Conservation (phyloP, 169 alveolate species). For the Plasmodium ovale region DNA sequence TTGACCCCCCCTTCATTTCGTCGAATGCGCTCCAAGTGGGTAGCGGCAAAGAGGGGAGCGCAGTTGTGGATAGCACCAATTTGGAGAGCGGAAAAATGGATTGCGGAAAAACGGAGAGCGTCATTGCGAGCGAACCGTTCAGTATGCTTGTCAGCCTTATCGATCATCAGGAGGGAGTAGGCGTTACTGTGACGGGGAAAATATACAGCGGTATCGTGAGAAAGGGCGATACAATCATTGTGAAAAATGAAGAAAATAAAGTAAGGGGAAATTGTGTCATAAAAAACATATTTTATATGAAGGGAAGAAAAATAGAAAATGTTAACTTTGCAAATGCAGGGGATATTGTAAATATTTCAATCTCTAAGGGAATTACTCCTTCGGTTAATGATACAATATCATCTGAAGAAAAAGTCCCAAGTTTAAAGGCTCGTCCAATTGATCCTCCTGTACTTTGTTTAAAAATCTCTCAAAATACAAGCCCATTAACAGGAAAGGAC, state of each 20-base stretch:
- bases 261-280: conserved; percentile 81
- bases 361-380: conserved; percentile 84
- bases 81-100: neutral
- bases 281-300: conserved; percentile 81
- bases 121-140: conserved; percentile 74
- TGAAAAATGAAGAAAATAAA: conserved; percentile 78
- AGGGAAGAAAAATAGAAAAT: conserved; percentile 80
- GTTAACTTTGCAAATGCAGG: conserved; percentile 81
- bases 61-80: neutral
- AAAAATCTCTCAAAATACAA: conserved; percentile 89
- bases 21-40: neutral
- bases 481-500: conserved; percentile 95
- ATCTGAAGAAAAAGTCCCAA: conserved; percentile 73
- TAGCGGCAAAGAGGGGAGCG: neutral
- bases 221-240: conserved; percentile 81
- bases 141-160: conserved; percentile 83
- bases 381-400: conserved; percentile 86
- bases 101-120: neutral
- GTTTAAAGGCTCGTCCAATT: conserved; percentile 89
- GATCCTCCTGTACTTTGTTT: conserved; percentile 95
- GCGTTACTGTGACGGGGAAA: conserved; percentile 86
- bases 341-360: conserved; percentile 84
- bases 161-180: conserved; percentile 85
- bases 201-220: conserved; percentile 84
- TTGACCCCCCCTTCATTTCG: conserved; percentile 39